Conservation (phyloP, 441 rosid genomes). For the Eruca vesicaria region DNA sequence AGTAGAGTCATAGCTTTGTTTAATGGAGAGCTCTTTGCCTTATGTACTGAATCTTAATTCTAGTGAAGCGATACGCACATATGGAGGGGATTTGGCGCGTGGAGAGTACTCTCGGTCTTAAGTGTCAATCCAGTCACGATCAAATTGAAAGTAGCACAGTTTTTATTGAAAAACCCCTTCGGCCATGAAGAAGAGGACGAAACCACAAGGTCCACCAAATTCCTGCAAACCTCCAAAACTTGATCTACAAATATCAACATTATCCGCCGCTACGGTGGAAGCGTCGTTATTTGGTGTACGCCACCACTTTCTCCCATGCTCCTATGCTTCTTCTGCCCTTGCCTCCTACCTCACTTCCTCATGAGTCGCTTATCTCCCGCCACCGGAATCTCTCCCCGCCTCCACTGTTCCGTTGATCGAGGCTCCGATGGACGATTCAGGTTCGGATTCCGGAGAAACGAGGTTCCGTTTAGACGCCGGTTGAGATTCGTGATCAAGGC, state of each 20-base stretch:
- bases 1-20: neutral
- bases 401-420: constrained; percentile 33
- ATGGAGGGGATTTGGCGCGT: constrained; percentile 9
- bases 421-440: constrained; percentile 34
- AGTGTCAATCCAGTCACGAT: constrained; percentile 33
- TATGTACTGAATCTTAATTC: too few species aligned
- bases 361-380: constrained; percentile 52
- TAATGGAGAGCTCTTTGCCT: too few species aligned
- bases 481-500: constrained; percentile 53
- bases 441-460: constrained; percentile 37
- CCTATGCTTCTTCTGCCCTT: constrained; percentile 51
- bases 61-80: too few species aligned
- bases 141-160: constrained; percentile 10
- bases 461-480: constrained; percentile 38
- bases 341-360: constrained; percentile 51
- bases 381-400: constrained; percentile 41
- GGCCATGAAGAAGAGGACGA: constrained; percentile 38
- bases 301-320: constrained; percentile 41
- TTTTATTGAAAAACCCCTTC: neutral
- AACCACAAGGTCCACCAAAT: constrained; percentile 38
- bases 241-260: constrained; percentile 5
- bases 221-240: constrained; percentile 30
- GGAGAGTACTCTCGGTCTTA: neutral
- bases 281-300: neutral
- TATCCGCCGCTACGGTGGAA: constrained; percentile 15